Base-by-base conservation (phyloP, 106 monocot species). In the Acanthochlamys bracteata region DNA sequence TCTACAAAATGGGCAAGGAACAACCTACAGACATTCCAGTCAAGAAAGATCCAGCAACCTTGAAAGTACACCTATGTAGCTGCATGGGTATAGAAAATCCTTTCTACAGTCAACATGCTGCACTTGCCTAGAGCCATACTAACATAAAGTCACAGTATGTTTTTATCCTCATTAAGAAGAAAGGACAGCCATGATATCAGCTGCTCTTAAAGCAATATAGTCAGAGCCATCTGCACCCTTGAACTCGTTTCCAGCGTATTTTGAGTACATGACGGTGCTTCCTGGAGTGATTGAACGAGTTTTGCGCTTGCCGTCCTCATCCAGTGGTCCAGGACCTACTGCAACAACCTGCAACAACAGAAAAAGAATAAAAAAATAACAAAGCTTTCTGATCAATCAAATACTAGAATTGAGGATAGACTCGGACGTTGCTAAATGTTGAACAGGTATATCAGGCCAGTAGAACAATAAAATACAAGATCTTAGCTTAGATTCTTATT, bases 221-320 rank as follows among this genome's bases (percentile, higher is more conserved):
- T 82, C 76, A 20, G 77, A 66, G n/a, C 79, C 84, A 69, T 89
- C 84, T 0, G 64, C 69, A 33, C 89, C 54, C 66, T 89, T 84
- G 46, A 89, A 82, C 43, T 89, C 84, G 46, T 52, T 82, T 12
- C 89, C 89, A 0, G 89, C 79, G 25, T 82, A 84, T 59, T 89
- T 89, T 11, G 84, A 82, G 67, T 84, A 89, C 62, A 89, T 40
- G 11, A 89, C 84, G 0, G 73, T 70, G 76, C 61, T 79, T 0
- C 84, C 82, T 0, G 76, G 63, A 25, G 66, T 68, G 7, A 84
- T 16, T 0, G 63, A 24, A 62, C 76, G n/a, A 4, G 84, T 69
- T 24, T 79, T 82, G 43, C 82, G 70, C 24, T 72, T 73, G 4
- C 89, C 84, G 33, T 84, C 84, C 16, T 84, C 89, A 43, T 74